Evolutionary conservation across 192 early-diverging fungal genomes (phyloP).

Genomic region (Backusella mclennaniae): DNA sequence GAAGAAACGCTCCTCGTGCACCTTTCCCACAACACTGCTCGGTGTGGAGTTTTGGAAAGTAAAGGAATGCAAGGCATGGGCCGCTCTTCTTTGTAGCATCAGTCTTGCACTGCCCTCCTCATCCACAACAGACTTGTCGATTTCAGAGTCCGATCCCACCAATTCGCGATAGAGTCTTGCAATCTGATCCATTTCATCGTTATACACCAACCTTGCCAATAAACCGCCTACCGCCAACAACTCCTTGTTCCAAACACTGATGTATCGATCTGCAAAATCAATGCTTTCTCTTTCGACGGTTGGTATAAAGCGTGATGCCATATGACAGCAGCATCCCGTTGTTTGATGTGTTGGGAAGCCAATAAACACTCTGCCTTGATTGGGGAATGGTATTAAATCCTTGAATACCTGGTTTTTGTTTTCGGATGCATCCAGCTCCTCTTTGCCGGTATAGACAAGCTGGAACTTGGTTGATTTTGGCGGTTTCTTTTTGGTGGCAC

Average conservation of each 20-base stretch:
- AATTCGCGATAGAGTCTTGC: constrained; percentile 49
- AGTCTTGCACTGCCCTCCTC: constrained; percentile 28
- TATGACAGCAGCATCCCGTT: constrained; percentile 75
- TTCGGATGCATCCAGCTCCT: constrained; percentile 73
- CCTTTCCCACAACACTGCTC: constrained; percentile 56
- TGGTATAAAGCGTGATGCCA: constrained; percentile 84
- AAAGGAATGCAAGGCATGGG: constrained; percentile 66
- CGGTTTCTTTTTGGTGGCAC: constrained; percentile 85
- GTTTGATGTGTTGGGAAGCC: constrained; percentile 92
- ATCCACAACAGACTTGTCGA: constrained; percentile 42
- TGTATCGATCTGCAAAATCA: constrained; percentile 83
- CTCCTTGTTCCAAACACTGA: constrained; percentile 82
- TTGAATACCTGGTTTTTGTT: constrained; percentile 64
- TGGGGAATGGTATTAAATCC: constrained; percentile 66
- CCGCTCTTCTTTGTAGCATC: constrained; percentile 61
- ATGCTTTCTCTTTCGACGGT: constrained; percentile 90
- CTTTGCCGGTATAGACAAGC: constrained; percentile 69
- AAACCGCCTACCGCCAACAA: constrained; percentile 72
- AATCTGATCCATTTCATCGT: constrained; percentile 71
- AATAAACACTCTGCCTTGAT: constrained; percentile 87
- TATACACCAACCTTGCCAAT: constrained; percentile 71
- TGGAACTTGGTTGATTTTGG: constrained; percentile 68
- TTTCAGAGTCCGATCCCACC: constrained; percentile 28
- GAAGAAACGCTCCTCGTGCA: constrained; percentile 60
- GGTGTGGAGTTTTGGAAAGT: constrained; percentile 75